Evolutionary conservation across 2,329 filamentous ascomycete species (phyloP), one percentile per base, ranked within the genome.

Genomic region (Penicillium paneum): DNA sequence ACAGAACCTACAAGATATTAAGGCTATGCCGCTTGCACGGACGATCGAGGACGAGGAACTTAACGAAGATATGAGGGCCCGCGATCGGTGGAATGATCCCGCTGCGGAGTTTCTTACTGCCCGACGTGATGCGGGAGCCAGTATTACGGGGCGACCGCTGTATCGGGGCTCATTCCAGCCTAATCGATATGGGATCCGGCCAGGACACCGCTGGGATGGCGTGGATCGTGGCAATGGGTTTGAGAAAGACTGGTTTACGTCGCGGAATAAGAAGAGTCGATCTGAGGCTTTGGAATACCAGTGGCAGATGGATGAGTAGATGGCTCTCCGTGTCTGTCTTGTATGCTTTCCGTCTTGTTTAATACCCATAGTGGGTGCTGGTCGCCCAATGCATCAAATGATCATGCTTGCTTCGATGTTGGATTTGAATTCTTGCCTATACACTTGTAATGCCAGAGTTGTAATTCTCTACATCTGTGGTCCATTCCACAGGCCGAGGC

Each of bases 181-280:
- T 41, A 99, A 99, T 79, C 82, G 94, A 19, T 97, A 97, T 76
- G 90, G 90, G 1, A 97, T 99, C 58, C 81, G 87, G 57, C 94
- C 94, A 0, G 95, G 94, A 0, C 91, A 96, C 76, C 81, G 90
- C 61, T 99, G 94, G 94, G 94, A 99, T 78, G 94, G 95, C 6
- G 94, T 99, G 17, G 94, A 99, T 78, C 81, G 94, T 61, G 82
- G 90, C 19, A 99, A 91, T 75, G 93, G 93, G 0, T 97, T 97
- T 70, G 94, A 99, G 77, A 88, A 84, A 58, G 88, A 97, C 69
- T 89, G 92, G 76, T 97, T 97, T 76, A 91, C 89, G 71, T 90
- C 91, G 2, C 79, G 92, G 62, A 97, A 97, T 71, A 79, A 85
- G 63, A 83, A 83, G 63, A 85, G 86, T 66, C 85, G 91, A 70